Conservation (phyloP, 2,329 filamentous ascomycete species). For the Cadophora luteo-olivacea region DNA sequence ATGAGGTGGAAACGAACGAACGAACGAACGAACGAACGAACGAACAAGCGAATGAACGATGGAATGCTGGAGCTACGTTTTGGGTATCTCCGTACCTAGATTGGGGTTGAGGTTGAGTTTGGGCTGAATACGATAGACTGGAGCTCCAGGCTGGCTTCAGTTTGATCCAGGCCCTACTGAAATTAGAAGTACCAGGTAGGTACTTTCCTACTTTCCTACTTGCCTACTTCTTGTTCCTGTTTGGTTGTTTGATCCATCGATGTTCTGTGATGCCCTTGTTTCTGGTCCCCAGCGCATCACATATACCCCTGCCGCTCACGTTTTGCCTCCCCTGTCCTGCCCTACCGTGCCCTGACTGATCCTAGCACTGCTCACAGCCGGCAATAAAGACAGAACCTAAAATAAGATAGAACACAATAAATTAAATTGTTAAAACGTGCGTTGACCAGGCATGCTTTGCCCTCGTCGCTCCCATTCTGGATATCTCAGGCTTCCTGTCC, state of each 20-base stretch:
- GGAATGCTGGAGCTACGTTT: not conserved
- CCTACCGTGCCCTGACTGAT: not conserved
- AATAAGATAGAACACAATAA: constrained; percentile 6
- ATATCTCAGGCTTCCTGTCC: not conserved
- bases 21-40: not conserved
- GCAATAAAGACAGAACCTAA: constrained; percentile 14
- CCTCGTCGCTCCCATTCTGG: not conserved
- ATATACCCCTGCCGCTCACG: not conserved
- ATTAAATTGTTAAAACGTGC: not conserved
- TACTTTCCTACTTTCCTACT: not conserved
- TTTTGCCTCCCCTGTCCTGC: not conserved
- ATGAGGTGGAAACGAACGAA: not conserved
- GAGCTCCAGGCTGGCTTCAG: not conserved
- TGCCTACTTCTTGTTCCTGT: too few species aligned
- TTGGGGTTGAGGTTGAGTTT: not conserved
- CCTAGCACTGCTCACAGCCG: constrained; percentile 3
- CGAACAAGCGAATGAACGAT: not conserved
- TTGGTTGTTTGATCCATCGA: too few species aligned
- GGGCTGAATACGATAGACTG: not conserved
- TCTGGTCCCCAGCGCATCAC: not conserved
- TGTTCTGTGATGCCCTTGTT: not conserved
- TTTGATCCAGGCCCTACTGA: not conserved
- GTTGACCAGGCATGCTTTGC: not conserved
- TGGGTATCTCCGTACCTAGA: too few species aligned
- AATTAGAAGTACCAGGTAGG: not conserved